Percentiles rank a stretch among this genome's conserved stretches.
phyloP scores from a whole-genome alignment of 495 filamentous ascomycete species.

The Hamigera avellanea region DNA sequence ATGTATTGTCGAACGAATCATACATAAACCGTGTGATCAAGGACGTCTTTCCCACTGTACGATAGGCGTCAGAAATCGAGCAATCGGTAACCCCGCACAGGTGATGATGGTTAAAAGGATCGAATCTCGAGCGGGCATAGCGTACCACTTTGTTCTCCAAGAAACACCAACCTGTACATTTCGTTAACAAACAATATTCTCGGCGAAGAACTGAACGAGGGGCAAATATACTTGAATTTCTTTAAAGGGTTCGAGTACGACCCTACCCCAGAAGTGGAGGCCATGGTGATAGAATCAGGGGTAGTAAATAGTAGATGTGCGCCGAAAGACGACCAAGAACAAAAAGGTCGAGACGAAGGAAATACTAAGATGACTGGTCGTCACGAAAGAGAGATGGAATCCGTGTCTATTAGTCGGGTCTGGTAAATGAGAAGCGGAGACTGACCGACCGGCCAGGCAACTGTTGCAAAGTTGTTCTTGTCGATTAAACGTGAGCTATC shows the following conservation, averaged over 20 bases:
- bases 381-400: not conserved
- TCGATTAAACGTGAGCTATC: conserved; percentile 2
- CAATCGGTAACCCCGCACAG: not conserved
- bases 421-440: no score
- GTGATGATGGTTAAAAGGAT: no score
- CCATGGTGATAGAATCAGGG: conserved; percentile 31
- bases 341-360: conserved; percentile 2
- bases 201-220: not conserved
- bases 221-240: conserved; percentile 86
- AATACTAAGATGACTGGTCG: not conserved
- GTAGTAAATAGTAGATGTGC: conserved; percentile 1
- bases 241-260: conserved; percentile 98
- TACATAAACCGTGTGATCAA: conserved; percentile 99
- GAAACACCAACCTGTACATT: conserved; percentile 68
- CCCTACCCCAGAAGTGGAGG: conserved; percentile 51
- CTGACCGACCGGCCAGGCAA: not conserved
- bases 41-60: conserved; percentile 92
- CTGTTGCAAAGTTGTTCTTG: not conserved
- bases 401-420: no score
- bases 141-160: conserved; percentile 96
- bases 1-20: conserved; percentile 99
- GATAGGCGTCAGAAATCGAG: conserved; percentile 7
- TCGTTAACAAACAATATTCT: not conserved
- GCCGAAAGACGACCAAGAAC: not conserved
- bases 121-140: not conserved